Evolutionary conservation across 2,329 filamentous ascomycete genomes (phyloP).

Genomic region (Proliferodiscus dingleyae): DNA sequence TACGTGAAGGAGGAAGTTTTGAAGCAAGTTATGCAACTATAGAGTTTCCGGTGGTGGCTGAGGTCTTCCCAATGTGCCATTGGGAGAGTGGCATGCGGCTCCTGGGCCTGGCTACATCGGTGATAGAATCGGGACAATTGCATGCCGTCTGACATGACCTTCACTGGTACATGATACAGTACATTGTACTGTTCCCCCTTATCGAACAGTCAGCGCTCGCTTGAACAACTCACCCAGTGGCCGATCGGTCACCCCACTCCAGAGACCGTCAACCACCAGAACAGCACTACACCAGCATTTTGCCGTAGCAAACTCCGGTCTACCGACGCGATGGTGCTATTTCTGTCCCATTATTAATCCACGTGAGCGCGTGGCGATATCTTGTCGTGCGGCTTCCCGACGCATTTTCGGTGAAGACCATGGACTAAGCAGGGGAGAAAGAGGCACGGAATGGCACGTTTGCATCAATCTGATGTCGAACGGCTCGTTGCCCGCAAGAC

Average conservation of each 20-base stretch:
- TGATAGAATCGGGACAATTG: slow-evolving; percentile 6
- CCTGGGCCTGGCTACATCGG: slow-evolving; percentile 8
- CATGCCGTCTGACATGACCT: slow-evolving; percentile 9
- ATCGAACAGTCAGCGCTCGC: slow-evolving; percentile 4
- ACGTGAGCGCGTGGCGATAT: slow-evolving; percentile 1
- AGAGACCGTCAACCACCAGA: no score
- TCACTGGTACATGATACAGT: no score
- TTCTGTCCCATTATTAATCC: slow-evolving; percentile 6
- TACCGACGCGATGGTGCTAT: no score
- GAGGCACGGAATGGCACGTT: not conserved
- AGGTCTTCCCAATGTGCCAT: slow-evolving; percentile 1
- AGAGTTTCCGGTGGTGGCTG: slow-evolving; percentile 9
- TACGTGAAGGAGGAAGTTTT: not conserved
- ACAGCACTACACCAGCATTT: not conserved
- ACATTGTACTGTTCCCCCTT: not conserved
- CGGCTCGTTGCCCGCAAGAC: not conserved
- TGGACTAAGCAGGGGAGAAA: not conserved
- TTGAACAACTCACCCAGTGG: no score
- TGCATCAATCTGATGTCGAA: not conserved
- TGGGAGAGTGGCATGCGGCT: slow-evolving; percentile 3
- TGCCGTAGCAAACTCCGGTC: slow-evolving; percentile 1
- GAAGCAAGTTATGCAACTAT: not conserved
- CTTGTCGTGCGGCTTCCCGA: not conserved
- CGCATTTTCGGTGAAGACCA: no score
- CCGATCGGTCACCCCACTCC: not conserved